Base-by-base conservation (phyloP, 2,329 filamentous ascomycete species). In the Alternaria novae-zelandiae region DNA sequence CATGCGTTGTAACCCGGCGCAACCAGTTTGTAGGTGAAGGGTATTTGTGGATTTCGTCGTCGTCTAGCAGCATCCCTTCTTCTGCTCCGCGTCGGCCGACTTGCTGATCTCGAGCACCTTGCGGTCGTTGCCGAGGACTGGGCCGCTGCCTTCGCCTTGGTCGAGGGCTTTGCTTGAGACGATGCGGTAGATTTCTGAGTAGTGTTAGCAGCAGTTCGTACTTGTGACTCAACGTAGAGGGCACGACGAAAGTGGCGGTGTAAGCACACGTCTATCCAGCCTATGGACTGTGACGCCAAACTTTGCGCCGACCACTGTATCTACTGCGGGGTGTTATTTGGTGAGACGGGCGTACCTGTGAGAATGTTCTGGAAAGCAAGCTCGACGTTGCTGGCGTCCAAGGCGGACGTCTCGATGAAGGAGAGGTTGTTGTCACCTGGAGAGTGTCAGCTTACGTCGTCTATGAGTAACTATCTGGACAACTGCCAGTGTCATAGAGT, bases 341-440 rank as follows among this genome's bases (percentile, higher is more conserved):
- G n/a, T 21, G n/a, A 23, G 30, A 53, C 23, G n/a, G 41, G 32
- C 88, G 67, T 87, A 97, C 95, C 95, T 79, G 96, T 99, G 80
- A 99, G 87, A 80, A 99, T 99, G 84, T 98, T 98, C 85, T 99
- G 95, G 89, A 99, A 98, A 65, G 96, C 96, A 78, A 98, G 90
- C 85, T 99, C 96, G 71, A 99, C 96, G 80, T 99, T 99, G 88
- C 94, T 98, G 75, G 96, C 96, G 80, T 99, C 96, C 76, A 99
- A 90, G 69, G 96, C 96, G 66, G 96, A 99, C 45, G 96, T 99
- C 87, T 99, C 96, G 82, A 99, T 99, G 83, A 99, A 99, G 55
- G 95, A 98, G 49, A 98, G 88, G 82, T 97, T 95, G 85, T 97
- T 97, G 83, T 97, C 94, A 87, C 93, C 94, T 97, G 73, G 46